Percentiles rank a stretch among this genome's conserved stretches.
Evolutionary conservation across 1,284 basidiomycete genomes (phyloP).

Genomic region (Inonotus obliquus): DNA sequence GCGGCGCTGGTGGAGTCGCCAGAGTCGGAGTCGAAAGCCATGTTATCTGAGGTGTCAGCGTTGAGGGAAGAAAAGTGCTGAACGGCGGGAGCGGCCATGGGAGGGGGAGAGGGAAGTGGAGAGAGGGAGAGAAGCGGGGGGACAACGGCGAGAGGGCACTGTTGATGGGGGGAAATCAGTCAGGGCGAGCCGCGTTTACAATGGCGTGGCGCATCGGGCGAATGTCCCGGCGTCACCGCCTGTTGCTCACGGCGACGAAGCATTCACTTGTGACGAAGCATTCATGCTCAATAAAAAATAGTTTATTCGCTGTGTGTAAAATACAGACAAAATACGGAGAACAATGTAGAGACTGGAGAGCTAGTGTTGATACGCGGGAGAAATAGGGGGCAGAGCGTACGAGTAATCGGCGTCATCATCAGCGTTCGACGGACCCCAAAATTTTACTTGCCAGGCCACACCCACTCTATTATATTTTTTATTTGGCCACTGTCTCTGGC

Average conservation of each 20-base stretch:
- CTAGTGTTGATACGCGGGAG: not conserved
- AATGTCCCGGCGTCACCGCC: conserved; percentile 2
- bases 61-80: not conserved
- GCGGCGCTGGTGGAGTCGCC: conserved; percentile 3
- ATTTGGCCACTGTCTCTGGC: not conserved
- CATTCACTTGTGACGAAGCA: not conserved
- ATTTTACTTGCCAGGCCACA: not conserved
- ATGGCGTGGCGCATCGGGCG: conserved; percentile 1
- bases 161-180: conserved; percentile 2
- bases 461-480: not conserved
- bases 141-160: not conserved
- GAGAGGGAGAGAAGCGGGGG: conserved; percentile 1
- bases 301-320: not conserved
- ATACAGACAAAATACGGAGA: not conserved
- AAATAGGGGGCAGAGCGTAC: conserved; percentile 1
- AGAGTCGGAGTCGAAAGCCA: not conserved
- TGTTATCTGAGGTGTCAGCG: not conserved
- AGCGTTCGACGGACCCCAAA: not conserved
- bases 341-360: no score
- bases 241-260: conserved; percentile 6
- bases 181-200: not conserved
- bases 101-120: conserved; percentile 5
- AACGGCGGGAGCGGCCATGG: conserved; percentile 11
- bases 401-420: not conserved
- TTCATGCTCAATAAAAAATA: not conserved